phyloP scores from a whole-genome alignment of 371 early-diverging fungal species.

The Apophysomyces trapeziformis region DNA sequence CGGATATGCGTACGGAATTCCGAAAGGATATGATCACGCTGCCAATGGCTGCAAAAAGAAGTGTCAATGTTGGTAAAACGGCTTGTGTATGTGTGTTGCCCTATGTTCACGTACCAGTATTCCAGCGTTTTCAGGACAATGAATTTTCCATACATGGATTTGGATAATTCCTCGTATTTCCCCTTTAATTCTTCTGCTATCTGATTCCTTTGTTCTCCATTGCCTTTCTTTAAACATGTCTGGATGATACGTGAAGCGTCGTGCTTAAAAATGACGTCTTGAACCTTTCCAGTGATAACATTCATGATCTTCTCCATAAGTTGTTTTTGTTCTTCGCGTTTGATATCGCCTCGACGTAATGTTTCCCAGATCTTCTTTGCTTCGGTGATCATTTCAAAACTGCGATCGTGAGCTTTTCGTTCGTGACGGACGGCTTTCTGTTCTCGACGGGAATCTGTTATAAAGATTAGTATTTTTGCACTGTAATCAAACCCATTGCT shows the following conservation, averaged over 20 bases:
- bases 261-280: slow-evolving; percentile 94
- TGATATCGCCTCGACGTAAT: slow-evolving; percentile 76
- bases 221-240: slow-evolving; percentile 90
- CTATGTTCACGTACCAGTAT: slow-evolving; percentile 62
- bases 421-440: slow-evolving; percentile 64
- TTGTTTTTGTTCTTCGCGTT: slow-evolving; percentile 61
- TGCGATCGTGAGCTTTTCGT: slow-evolving; percentile 75
- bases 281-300: slow-evolving; percentile 80
- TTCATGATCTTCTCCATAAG: slow-evolving; percentile 83
- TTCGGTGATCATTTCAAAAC: slow-evolving; percentile 68
- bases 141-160: slow-evolving; percentile 88
- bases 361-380: slow-evolving; percentile 91
- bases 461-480: not conserved
- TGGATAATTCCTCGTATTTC: slow-evolving; percentile 72
- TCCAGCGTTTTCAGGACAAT: slow-evolving; percentile 87
- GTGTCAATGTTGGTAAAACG: not conserved
- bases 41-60: slow-evolving; percentile 57
- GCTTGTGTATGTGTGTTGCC: not conserved
- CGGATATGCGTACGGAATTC: slow-evolving; percentile 85
- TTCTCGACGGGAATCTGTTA: slow-evolving; percentile 37
- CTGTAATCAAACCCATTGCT: not conserved
- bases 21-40: slow-evolving; percentile 73
- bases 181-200: slow-evolving; percentile 87
- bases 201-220: slow-evolving; percentile 71
- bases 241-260: slow-evolving; percentile 95